Percentiles rank a stretch among this genome's conserved stretches.
Conservation (phyloP, 805 yeast genomes). For the Yarrowia sp. region DNA sequence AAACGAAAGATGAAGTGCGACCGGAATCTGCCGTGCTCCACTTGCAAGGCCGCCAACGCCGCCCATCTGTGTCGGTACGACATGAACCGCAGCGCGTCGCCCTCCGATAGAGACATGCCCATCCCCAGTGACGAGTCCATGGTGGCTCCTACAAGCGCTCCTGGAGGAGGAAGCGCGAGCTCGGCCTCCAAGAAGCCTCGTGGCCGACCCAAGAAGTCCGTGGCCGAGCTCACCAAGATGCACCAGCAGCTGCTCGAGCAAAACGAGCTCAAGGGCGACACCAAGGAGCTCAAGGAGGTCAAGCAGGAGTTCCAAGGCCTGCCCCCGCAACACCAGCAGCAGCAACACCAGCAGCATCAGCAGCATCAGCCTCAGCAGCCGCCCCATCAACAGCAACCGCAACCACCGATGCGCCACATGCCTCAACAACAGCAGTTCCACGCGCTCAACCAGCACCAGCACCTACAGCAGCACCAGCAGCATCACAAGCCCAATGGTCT, state of each 20-base stretch:
- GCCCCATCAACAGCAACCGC: slow-evolving; percentile 4
- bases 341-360: background rate
- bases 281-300: slow-evolving; percentile 1
- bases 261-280: slow-evolving; percentile 18
- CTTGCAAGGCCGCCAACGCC: slow-evolving; percentile 23
- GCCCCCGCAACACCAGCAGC: background rate
- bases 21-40: slow-evolving; percentile 25
- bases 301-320: background rate
- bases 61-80: slow-evolving; percentile 26
- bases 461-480: background rate
- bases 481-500: slow-evolving; percentile 9
- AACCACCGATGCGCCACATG: background rate
- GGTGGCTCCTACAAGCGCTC: slow-evolving; percentile 14
- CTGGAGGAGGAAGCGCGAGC: background rate
- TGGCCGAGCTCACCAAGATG: slow-evolving; percentile 22
- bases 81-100: slow-evolving; percentile 6
- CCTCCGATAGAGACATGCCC: slow-evolving; percentile 1
- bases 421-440: slow-evolving; percentile 11
- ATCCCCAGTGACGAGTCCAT: slow-evolving; percentile 22
- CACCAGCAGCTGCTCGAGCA: slow-evolving; percentile 22
- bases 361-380: background rate
- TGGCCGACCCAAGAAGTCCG: slow-evolving; percentile 19
- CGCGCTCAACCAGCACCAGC: slow-evolving; percentile 2
- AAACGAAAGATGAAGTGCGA: slow-evolving; percentile 24
- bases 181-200: slow-evolving; percentile 20